Evolutionary conservation across 768 basidiomycete genomes (phyloP).

Genomic region (Multifurca ochricompacta): DNA sequence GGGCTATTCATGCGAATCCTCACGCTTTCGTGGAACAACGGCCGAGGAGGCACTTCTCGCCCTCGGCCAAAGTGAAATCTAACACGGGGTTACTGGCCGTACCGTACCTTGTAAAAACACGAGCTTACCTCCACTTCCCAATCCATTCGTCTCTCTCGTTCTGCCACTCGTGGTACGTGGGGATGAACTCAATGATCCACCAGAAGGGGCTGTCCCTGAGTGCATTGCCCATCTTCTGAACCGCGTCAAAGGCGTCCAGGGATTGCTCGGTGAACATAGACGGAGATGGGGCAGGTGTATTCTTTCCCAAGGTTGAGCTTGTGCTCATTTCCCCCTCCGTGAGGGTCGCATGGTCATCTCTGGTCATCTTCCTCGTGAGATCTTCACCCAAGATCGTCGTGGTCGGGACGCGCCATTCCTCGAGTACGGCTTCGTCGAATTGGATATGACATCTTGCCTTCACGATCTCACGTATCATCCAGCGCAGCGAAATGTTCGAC

Average conservation of each 20-base stretch:
- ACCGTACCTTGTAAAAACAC: background rate
- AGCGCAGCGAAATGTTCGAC: conserved; percentile 17
- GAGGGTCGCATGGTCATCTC: no score
- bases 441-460: conserved; percentile 6
- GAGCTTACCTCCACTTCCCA: conserved; percentile 43
- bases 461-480: conserved; percentile 20
- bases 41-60: conserved; percentile 40
- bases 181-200: conserved; percentile 68
- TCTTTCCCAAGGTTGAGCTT: background rate
- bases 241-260: conserved; percentile 25
- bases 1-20: conserved; percentile 45
- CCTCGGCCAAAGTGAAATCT: conserved; percentile 53
- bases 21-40: conserved; percentile 60
- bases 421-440: conserved; percentile 12
- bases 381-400: background rate
- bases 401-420: conserved; percentile 5
- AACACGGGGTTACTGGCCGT: background rate
- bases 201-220: conserved; percentile 40
- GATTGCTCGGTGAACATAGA: background rate
- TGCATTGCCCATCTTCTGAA: conserved; percentile 47
- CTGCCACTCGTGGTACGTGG: conserved; percentile 48
- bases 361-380: no score
- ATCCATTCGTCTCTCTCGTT: conserved; percentile 50
- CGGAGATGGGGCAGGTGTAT: background rate
- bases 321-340: background rate